These are phyloP conservation scores for Colletotrichum trifolii DNA, from an alignment of 2,329 filamentous ascomycete genomes.

Conservation along the genomic window DNA sequence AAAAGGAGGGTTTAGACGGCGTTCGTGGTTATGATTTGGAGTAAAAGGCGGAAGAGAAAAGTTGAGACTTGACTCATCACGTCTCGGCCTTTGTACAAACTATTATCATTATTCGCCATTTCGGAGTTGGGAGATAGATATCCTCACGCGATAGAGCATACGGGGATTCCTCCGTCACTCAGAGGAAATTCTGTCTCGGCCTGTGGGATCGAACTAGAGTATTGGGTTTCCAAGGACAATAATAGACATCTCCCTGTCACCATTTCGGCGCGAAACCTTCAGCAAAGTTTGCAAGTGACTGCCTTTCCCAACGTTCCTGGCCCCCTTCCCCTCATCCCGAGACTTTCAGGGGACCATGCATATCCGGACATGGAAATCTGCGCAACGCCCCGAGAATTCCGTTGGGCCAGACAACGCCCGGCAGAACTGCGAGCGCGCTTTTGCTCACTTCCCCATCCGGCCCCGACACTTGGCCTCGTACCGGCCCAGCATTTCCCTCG, in stretches of 20 bases:
- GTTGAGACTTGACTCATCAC: background rate
- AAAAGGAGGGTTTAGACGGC: slow-evolving; percentile 27
- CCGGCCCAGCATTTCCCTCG: slow-evolving; percentile 49
- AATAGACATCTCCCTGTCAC: slow-evolving; percentile 22
- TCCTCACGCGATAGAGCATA: slow-evolving; percentile 32
- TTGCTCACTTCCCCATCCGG: slow-evolving; percentile 38
- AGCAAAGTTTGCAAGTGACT: slow-evolving; percentile 11
- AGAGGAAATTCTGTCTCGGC: slow-evolving; percentile 8
- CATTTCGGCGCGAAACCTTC: background rate
- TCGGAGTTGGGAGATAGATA: slow-evolving; percentile 27
- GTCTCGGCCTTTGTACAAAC: slow-evolving; percentile 23
- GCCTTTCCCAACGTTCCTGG: too few species aligned
- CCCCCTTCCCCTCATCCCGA: background rate
- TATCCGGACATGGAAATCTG: background rate
- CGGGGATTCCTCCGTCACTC: background rate
- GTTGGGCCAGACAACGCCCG: background rate
- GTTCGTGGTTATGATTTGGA: slow-evolving; percentile 15
- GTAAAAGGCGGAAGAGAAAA: background rate
- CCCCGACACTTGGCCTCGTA: slow-evolving; percentile 57
- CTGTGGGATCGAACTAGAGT: slow-evolving; percentile 14
- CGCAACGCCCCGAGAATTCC: background rate
- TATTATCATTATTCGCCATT: slow-evolving; percentile 7
- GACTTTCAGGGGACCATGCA: slow-evolving; percentile 10
- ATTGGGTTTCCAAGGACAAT: slow-evolving; percentile 6
- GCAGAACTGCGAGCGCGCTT: background rate